phyloP scores from a whole-genome alignment of 2,329 filamentous ascomycete genomes.

The Hymenoscyphus scutula region DNA sequence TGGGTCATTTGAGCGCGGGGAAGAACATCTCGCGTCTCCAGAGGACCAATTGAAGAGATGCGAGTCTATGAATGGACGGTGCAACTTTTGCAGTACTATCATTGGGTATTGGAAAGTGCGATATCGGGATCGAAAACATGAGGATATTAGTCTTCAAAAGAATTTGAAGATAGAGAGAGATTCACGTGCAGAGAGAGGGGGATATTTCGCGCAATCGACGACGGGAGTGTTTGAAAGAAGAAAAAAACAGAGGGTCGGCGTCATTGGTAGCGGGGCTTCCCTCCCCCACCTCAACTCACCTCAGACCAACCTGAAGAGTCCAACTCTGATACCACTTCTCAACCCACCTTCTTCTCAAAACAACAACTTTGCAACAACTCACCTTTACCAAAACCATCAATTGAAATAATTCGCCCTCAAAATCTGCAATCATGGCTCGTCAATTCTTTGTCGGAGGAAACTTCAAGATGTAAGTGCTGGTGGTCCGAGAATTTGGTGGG shows the following conservation, averaged over 20 bases:
- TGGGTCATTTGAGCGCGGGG: neutral
- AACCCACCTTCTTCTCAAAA: neutral
- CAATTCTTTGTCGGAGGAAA: constrained; percentile 98
- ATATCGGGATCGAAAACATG: neutral
- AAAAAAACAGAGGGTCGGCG: neutral
- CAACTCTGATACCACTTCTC: neutral
- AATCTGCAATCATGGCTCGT: constrained; percentile 66
- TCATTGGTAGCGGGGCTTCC: constrained; percentile 7
- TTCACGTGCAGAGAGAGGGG: constrained; percentile 1
- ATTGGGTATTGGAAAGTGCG: neutral
- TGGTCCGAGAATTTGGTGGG: constrained; percentile 5
- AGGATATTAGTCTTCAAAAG: neutral
- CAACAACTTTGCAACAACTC: constrained; percentile 3
- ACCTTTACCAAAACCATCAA: constrained; percentile 1
- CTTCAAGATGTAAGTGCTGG: constrained; percentile 86
- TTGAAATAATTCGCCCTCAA: neutral
- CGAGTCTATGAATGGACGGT: neutral
- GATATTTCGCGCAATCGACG: neutral
- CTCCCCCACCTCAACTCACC: neutral
- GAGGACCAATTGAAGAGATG: neutral
- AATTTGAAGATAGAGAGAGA: neutral
- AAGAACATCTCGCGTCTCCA: neutral
- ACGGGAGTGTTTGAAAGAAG: neutral
- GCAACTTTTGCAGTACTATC: neutral
- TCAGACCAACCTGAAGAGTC: neutral